These are phyloP conservation scores for Citrullus mucosospermus DNA, from an alignment of 306 rosid genomes.

Conservation along the genomic window DNA sequence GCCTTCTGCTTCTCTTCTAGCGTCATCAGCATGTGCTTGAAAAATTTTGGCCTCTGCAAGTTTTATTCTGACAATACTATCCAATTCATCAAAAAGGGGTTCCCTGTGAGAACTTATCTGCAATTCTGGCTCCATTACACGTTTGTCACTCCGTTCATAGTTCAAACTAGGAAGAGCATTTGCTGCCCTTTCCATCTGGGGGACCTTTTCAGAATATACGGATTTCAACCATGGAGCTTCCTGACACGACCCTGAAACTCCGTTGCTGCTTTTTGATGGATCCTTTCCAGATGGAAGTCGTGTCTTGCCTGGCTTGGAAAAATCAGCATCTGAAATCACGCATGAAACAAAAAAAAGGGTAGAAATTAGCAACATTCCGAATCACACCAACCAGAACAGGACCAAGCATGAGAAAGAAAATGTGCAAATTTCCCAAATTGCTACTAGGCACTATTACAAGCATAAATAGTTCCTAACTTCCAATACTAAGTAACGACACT, in stretches of 20 bases:
- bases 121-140: constrained; percentile 42
- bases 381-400: neutral
- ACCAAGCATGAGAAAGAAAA: neutral
- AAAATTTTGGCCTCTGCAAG: constrained; percentile 91
- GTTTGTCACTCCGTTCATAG: constrained; percentile 52
- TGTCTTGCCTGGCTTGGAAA: constrained; percentile 44
- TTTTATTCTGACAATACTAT: constrained; percentile 66
- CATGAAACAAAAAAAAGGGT: constrained; percentile 5
- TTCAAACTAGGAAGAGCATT: constrained; percentile 49
- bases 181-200: constrained; percentile 48
- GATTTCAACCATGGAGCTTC: constrained; percentile 76
- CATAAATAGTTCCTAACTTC: neutral
- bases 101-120: constrained; percentile 56
- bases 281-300: constrained; percentile 42
- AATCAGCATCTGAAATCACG: constrained; percentile 50
- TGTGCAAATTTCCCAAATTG: neutral
- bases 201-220: constrained; percentile 42
- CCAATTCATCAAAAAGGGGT: constrained; percentile 71
- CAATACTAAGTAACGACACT: neutral
- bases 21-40: constrained; percentile 81
- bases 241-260: constrained; percentile 62
- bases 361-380: constrained; percentile 11
- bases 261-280: constrained; percentile 39
- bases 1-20: constrained; percentile 90
- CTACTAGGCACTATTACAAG: neutral